Evolutionary conservation across 2,329 filamentous ascomycete species (phyloP).

Genomic region (Raffaelea ambrosiae): DNA sequence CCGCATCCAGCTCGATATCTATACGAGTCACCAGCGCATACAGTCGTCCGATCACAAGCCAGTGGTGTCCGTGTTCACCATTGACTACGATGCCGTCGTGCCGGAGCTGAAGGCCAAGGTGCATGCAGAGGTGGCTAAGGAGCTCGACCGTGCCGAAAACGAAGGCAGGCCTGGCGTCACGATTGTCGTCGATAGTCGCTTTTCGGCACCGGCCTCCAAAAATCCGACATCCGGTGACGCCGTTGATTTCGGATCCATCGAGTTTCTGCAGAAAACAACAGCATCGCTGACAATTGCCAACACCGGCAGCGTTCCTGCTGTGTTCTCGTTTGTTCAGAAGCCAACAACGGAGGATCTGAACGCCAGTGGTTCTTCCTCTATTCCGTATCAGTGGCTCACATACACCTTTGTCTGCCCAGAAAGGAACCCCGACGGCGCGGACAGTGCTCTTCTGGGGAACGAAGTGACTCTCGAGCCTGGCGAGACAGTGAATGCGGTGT

Average conservation of each 20-base stretch:
- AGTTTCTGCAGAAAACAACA: slow-evolving; percentile 57
- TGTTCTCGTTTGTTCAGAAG: slow-evolving; percentile 70
- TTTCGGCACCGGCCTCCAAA: not conserved
- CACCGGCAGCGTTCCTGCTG: slow-evolving; percentile 74
- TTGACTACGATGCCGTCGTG: slow-evolving; percentile 81
- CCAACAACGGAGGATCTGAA: slow-evolving; percentile 40
- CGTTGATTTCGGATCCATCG: slow-evolving; percentile 71
- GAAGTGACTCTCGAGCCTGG: slow-evolving; percentile 72
- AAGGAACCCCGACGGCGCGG: slow-evolving; percentile 15
- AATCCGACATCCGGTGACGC: slow-evolving; percentile 17
- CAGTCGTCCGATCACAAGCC: slow-evolving; percentile 96
- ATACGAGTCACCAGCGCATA: slow-evolving; percentile 81
- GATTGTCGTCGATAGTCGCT: slow-evolving; percentile 60
- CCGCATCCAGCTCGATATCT: slow-evolving; percentile 52
- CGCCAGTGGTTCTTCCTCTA: slow-evolving; percentile 18
- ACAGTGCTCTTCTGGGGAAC: slow-evolving; percentile 26
- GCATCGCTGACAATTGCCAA: slow-evolving; percentile 80
- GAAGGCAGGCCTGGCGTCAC: slow-evolving; percentile 35
- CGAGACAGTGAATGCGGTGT: slow-evolving; percentile 63
- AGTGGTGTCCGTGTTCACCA: slow-evolving; percentile 68
- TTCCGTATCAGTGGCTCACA: slow-evolving; percentile 53
- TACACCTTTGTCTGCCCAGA: slow-evolving; percentile 53
- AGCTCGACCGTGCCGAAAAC: slow-evolving; percentile 66
- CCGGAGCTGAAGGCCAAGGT: slow-evolving; percentile 76
- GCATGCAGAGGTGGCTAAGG: slow-evolving; percentile 77